Evolutionary conservation across 495 filamentous ascomycete species (phyloP).

Genomic region (Penicillium steckii): DNA sequence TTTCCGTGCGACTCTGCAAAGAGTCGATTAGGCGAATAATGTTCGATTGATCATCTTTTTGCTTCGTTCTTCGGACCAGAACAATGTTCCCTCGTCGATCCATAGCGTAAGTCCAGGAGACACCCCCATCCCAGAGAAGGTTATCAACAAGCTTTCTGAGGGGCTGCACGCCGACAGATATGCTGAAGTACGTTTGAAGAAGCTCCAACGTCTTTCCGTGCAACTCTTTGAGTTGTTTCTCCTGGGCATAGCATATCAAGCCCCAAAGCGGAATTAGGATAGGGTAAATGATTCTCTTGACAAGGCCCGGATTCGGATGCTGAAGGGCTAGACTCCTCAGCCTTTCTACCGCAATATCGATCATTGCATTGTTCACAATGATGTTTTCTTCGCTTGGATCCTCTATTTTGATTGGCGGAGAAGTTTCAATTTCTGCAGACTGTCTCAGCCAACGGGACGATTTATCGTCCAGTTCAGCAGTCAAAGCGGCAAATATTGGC

Average conservation of each 20-base stretch:
- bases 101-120: conserved; percentile 45
- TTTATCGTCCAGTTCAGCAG: conserved; percentile 45
- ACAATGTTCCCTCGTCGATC: conserved; percentile 34
- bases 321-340: conserved; percentile 58
- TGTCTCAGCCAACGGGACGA: conserved; percentile 26
- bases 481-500: conserved; percentile 61
- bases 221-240: conserved; percentile 24
- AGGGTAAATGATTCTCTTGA: conserved; percentile 64
- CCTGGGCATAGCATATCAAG: conserved; percentile 53
- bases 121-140: conserved; percentile 51
- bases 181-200: conserved; percentile 47
- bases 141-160: conserved; percentile 47
- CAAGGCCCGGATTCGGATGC: conserved; percentile 72
- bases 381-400: conserved; percentile 4
- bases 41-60: conserved; percentile 18
- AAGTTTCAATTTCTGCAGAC: conserved; percentile 8
- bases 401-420: neutral
- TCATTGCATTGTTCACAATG: conserved; percentile 21
- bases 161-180: conserved; percentile 42
- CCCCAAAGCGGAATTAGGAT: conserved; percentile 70
- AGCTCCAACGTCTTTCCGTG: conserved; percentile 35
- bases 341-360: conserved; percentile 50
- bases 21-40: conserved; percentile 41
- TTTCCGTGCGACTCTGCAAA: conserved; percentile 40
- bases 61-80: conserved; percentile 26